Percentiles rank a stretch among this genome's conserved stretches.
Evolutionary conservation across 1,284 basidiomycete species (phyloP).

Genomic region (Cerioporus squamosus): DNA sequence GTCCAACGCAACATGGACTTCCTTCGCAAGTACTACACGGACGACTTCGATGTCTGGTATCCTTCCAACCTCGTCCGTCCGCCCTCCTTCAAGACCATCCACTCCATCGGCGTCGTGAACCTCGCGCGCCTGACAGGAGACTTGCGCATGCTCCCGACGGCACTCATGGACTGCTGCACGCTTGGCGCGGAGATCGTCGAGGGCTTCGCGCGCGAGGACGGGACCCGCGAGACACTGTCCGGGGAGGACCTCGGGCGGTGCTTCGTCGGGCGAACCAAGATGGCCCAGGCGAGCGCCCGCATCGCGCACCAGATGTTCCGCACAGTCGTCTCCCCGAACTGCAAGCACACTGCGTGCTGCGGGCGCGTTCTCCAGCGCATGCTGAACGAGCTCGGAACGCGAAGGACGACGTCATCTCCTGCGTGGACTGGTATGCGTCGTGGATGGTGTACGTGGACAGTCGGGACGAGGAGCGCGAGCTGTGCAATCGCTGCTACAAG

Average conservation of each 20-base stretch:
- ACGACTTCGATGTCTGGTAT: slow-evolving; percentile 20
- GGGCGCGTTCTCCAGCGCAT: slow-evolving; percentile 24
- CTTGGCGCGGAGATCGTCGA: slow-evolving; percentile 19
- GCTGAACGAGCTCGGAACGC: slow-evolving; percentile 30
- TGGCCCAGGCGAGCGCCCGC: slow-evolving; percentile 24
- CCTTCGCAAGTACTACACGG: slow-evolving; percentile 18
- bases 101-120: slow-evolving; percentile 23
- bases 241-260: slow-evolving; percentile 23
- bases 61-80: slow-evolving; percentile 13
- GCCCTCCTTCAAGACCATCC: slow-evolving; percentile 6
- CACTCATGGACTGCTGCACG: slow-evolving; percentile 25
- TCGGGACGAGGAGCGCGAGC: slow-evolving; percentile 20
- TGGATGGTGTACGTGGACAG: slow-evolving; percentile 23
- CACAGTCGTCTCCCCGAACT: slow-evolving; percentile 11
- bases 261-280: slow-evolving; percentile 21
- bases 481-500: slow-evolving; percentile 21
- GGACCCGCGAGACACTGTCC: slow-evolving; percentile 17
- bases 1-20: slow-evolving; percentile 15
- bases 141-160: slow-evolving; percentile 14
- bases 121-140: slow-evolving; percentile 18
- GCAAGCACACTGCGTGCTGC: slow-evolving; percentile 18
- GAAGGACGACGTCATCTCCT: slow-evolving; percentile 26
- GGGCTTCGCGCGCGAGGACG: slow-evolving; percentile 16
- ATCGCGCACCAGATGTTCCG: slow-evolving; percentile 26
- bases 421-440: slow-evolving; percentile 22